phyloP scores from a whole-genome alignment of 768 basidiomycete species.

The Chiua virens region DNA sequence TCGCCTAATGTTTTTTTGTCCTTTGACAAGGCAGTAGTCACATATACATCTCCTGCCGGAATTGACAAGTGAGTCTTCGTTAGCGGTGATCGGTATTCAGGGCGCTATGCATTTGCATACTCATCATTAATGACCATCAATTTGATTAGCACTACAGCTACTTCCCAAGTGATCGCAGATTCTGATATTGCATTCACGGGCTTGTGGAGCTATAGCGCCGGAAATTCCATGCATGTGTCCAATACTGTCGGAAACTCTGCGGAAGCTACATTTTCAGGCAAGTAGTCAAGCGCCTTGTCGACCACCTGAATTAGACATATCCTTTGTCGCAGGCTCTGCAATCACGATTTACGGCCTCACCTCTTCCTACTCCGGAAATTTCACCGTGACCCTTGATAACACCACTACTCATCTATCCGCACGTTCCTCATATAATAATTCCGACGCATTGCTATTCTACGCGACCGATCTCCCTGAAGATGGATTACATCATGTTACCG shows the following conservation, averaged over 20 bases:
- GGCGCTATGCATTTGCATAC: background rate
- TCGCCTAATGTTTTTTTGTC: conserved; percentile 41
- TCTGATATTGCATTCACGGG: conserved; percentile 51
- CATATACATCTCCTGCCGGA: conserved; percentile 34
- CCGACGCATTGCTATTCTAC: conserved; percentile 60
- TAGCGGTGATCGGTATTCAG: conserved; percentile 4
- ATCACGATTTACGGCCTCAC: conserved; percentile 60
- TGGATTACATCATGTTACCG: conserved; percentile 46
- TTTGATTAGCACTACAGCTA: conserved; percentile 35
- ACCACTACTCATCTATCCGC: conserved; percentile 48
- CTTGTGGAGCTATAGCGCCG: conserved; percentile 47
- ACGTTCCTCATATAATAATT: conserved; percentile 50
- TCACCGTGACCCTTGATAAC: conserved; percentile 56
- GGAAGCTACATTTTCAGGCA: conserved; percentile 47
- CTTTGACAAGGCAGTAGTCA: conserved; percentile 60
- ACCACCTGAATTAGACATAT: background rate
- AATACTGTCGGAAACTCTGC: conserved; percentile 47
- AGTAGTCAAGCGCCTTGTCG: conserved; percentile 19
- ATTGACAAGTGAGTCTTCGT: conserved; percentile 35
- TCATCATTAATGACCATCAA: conserved; percentile 22
- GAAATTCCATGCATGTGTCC: conserved; percentile 32
- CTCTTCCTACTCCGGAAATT: conserved; percentile 57
- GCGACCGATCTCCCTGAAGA: conserved; percentile 58
- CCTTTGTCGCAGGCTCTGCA: conserved; percentile 50
- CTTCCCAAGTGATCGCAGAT: conserved; percentile 42